Base-by-base conservation (phyloP, 371 early-diverging fungal genomes). In the Mucor indicus region DNA sequence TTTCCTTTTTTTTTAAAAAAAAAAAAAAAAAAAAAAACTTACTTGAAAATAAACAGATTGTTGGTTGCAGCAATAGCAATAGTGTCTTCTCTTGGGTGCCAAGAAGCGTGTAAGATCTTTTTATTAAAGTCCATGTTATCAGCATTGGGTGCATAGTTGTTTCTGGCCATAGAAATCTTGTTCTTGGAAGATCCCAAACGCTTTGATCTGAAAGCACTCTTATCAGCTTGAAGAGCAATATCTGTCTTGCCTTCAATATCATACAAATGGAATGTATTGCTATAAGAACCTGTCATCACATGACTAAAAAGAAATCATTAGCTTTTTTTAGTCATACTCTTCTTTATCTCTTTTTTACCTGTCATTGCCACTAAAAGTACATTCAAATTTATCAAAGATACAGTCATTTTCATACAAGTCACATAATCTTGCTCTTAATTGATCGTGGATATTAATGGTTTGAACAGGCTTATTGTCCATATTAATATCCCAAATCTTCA, bases 361-460 rank as follows among this genome's bases (percentile, higher is more conserved):
- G 61, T 96, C 95, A 62, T 96, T 92, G 19, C 95, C 97, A 60
- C 93, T 92, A 56, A 95, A 92, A 39, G 83, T 92, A 78, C 96
- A 95, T 71, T 98, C 99, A 58, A 98, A 98, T 74, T 98, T 98
- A 80, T 98, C 98, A 77, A 98, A 98, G 66, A 98, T 97, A 73
- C 94, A 95, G 67, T 98, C 98, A 70, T 94, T 97, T 62, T 98
- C 98, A 74, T 98, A 98, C 25, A 98, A 78, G 56, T 98, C 99
- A 67, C 97, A 97, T 24, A 98, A 79, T 69, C 93, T 94, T 64
- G 83, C 84, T 58, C 90, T 81, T 24, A 98, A 74, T 50, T 96
- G 91, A 56, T 98, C 96, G 64, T 98, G 98, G 27, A 98, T 91
- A 57, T 83, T 85, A 71, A 98, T 94, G 24, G 93, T 91, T 60